Evolutionary conservation across 2,329 filamentous ascomycete genomes (phyloP), one percentile per base, ranked within the genome.

Genomic region (Calonectria montana): DNA sequence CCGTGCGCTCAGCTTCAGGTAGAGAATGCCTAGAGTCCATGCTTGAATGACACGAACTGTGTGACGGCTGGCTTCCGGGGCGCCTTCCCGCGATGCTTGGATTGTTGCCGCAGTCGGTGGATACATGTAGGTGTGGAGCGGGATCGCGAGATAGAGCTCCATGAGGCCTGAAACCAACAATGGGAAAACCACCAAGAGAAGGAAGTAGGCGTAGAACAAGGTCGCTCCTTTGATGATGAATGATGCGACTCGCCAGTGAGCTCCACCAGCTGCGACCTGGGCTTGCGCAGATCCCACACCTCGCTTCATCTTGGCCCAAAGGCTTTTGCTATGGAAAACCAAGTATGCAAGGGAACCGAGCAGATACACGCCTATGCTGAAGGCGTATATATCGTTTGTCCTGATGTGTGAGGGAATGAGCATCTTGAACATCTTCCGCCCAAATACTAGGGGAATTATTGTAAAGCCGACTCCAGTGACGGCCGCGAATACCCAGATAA

Each of bases 331-430:
- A 80, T 92, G 90, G 75, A 91, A 85, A 31, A 88, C 76, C 48
- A 89, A 83, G 81, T 96, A 97, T 3, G 90, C 85, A 1, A 90
- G 79, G 4, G 90, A 91, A 13, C 94, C 94, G 5, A 98, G 87
- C 29, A 95, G 86, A 81, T 97, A 98, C 47, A 97, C 89, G 16
- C 97, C 97, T 35, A 97, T 91, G 65, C 95, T 97, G 82, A 98
- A 98, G 15, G 97, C 96, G 79, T 99, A 98, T 29, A 99, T 94
- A 82, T 99, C 97, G 83, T 98, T 99, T 80, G 96, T 93, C 47
- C 90, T 90, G 59, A 94, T 89, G 73, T 94, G 89, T 0, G 87
- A 84, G 5, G 95, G 94, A 48, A 98, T 91, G 39, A 96, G 84
- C 31, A 88, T 85, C 57, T 92, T 91, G 80, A 98, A 94, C 73